phyloP scores from a whole-genome alignment of 148 eudicot species.

The Beta vulgaris region DNA sequence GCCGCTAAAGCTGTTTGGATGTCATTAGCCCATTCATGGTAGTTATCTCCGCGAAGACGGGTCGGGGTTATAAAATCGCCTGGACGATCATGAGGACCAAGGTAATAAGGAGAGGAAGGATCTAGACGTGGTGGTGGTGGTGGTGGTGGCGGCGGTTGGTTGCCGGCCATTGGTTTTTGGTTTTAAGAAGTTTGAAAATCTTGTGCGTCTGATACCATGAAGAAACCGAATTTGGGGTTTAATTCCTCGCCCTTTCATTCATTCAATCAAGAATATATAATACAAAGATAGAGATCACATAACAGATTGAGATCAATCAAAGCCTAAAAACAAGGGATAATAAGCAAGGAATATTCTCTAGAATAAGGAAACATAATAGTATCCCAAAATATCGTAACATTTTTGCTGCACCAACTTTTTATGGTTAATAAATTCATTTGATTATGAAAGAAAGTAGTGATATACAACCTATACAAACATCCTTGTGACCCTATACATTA shows the following conservation, averaged over 20 bases:
- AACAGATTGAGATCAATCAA: not conserved
- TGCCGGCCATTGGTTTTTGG: not conserved
- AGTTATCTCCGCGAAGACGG: not conserved
- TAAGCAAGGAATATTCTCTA: not conserved
- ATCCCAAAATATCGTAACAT: not conserved
- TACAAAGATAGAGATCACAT: not conserved
- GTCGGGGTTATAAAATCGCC: not conserved
- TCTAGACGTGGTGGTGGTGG: constrained; percentile 1
- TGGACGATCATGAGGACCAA: not conserved
- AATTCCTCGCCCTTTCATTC: not conserved
- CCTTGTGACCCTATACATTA: too few relatives aligned
- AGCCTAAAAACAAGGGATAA: not conserved
- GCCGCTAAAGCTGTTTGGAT: not conserved
- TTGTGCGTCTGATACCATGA: too few relatives aligned
- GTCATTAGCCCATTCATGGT: not conserved
- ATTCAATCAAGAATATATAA: not conserved
- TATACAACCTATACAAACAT: too few relatives aligned
- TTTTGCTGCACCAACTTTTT: too few relatives aligned
- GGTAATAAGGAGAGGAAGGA: not conserved
- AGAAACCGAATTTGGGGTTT: not conserved
- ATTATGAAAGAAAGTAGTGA: too few relatives aligned
- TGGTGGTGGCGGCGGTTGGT: not conserved
- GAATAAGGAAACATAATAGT: not conserved
- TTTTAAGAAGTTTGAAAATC: too few relatives aligned
- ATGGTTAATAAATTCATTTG: too few relatives aligned